Conservation (phyloP, 306 rosid genomes). For the Leucaena leucocephala region DNA sequence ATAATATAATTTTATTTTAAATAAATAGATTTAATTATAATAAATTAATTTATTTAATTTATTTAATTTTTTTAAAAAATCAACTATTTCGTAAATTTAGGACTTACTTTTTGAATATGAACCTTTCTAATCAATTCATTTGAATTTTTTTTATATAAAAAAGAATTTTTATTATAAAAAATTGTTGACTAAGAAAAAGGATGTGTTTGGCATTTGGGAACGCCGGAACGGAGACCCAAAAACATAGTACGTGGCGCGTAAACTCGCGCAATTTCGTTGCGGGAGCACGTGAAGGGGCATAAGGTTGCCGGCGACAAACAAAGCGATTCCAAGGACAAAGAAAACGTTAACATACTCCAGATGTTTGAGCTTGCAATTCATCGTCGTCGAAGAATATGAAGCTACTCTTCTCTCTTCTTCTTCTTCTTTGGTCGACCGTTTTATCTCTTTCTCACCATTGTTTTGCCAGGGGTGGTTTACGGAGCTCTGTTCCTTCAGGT, state of each 20-base stretch:
- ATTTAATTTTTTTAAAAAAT: too few relatives aligned
- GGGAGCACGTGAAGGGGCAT: background rate
- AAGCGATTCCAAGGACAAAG: background rate
- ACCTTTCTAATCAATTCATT: too few relatives aligned
- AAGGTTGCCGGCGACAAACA: background rate
- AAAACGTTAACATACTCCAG: background rate
- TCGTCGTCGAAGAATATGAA: constrained; percentile 26
- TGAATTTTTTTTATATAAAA: too few relatives aligned
- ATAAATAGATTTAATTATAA: too few relatives aligned
- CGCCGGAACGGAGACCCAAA: too few relatives aligned
- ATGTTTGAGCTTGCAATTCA: background rate
- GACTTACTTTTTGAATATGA: too few relatives aligned
- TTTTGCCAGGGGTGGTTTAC: constrained; percentile 55
- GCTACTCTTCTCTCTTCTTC: constrained; percentile 41
- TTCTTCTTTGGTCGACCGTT: constrained; percentile 43
- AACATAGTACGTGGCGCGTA: background rate
- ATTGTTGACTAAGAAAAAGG: too few relatives aligned
- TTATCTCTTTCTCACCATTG: constrained; percentile 40
- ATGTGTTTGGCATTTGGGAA: too few relatives aligned
- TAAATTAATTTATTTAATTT: too few relatives aligned
- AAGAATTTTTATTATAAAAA: too few relatives aligned
- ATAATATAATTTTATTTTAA: too few relatives aligned
- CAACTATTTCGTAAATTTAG: too few relatives aligned
- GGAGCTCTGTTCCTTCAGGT: constrained; percentile 53
- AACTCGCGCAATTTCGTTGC: background rate